Percentiles rank a stretch among this genome's conserved stretches.
Evolutionary conservation across 805 yeast species (phyloP).

Genomic region (Ogataea paradorogensis): DNA sequence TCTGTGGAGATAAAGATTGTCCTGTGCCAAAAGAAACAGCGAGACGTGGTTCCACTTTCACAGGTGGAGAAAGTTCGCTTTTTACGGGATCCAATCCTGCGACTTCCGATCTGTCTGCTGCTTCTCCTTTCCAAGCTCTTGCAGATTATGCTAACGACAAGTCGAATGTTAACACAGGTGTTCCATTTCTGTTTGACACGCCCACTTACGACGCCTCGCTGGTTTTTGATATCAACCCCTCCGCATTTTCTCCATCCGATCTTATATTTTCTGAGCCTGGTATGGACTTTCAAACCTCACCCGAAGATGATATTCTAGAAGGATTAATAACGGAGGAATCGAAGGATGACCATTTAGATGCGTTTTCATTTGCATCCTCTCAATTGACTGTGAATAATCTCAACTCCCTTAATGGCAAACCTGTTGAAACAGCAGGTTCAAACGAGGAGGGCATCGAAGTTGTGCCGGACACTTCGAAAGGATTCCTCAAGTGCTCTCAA

Average conservation of each 20-base stretch:
- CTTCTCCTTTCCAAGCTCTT: slow-evolving; percentile 24
- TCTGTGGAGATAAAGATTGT: slow-evolving; percentile 72
- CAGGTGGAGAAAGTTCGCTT: neutral
- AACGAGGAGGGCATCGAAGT: slow-evolving; percentile 24
- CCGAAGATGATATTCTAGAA: slow-evolving; percentile 18
- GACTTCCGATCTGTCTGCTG: slow-evolving; percentile 7
- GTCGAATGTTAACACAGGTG: slow-evolving; percentile 31
- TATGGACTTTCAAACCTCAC: slow-evolving; percentile 5
- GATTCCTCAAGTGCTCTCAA: slow-evolving; percentile 75
- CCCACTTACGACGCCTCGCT: slow-evolving; percentile 50
- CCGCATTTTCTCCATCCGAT: slow-evolving; percentile 18
- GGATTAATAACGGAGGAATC: slow-evolving; percentile 54
- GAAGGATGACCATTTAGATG: slow-evolving; percentile 50
- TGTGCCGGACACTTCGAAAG: slow-evolving; percentile 67
- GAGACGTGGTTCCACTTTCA: slow-evolving; percentile 14
- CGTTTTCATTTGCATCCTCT: slow-evolving; percentile 9
- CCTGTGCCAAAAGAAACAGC: slow-evolving; percentile 54
- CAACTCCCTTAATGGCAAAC: slow-evolving; percentile 17
- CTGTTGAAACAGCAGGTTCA: slow-evolving; percentile 16
- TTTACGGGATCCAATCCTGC: neutral
- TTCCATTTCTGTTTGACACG: slow-evolving; percentile 46
- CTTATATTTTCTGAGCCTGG: slow-evolving; percentile 6
- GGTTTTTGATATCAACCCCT: slow-evolving; percentile 38
- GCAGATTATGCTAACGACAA: slow-evolving; percentile 6
- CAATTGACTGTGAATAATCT: slow-evolving; percentile 23